Evolutionary conservation across 1,284 basidiomycete species (phyloP).

Genomic region (Ceratobasidium sp.): DNA sequence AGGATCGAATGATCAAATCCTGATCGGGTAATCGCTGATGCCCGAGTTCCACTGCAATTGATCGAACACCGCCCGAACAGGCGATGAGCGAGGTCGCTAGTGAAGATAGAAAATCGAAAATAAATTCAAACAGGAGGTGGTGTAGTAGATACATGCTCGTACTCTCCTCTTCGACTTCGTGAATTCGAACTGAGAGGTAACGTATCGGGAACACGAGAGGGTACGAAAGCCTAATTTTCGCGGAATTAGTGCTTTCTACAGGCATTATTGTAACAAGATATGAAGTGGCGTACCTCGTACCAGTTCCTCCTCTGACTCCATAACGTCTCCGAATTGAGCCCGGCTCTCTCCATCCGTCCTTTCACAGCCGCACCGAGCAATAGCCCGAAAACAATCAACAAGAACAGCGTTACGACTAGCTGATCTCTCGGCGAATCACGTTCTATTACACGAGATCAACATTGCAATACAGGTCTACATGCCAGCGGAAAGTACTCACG

Average conservation of each 20-base stretch:
- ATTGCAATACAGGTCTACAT: background rate
- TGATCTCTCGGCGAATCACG: conserved; percentile 92
- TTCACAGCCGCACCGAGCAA: conserved; percentile 87
- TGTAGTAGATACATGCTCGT: conserved; percentile 29
- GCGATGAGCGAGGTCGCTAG: too few relatives aligned
- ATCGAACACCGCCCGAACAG: too few relatives aligned
- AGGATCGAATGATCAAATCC: too few relatives aligned
- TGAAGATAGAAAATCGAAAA: background rate
- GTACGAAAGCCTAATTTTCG: conserved; percentile 22
- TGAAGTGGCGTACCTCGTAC: conserved; percentile 34
- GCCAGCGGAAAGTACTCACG: conserved; percentile 69
- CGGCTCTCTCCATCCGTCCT: conserved; percentile 81
- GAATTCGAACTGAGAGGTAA: conserved; percentile 14
- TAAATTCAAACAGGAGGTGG: conserved; percentile 25
- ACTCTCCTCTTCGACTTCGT: conserved; percentile 36
- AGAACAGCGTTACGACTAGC: conserved; percentile 89
- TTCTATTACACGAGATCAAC: conserved; percentile 62
- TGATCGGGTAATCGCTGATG: too few relatives aligned
- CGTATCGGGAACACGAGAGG: conserved; percentile 34
- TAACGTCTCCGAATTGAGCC: conserved; percentile 54
- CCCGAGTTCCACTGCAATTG: too few relatives aligned
- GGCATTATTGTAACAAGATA: background rate
- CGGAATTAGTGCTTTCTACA: background rate
- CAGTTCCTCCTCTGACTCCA: conserved; percentile 44
- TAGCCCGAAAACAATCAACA: conserved; percentile 86